These are phyloP conservation scores for Dioscorea cayenensis DNA, from an alignment of 116 monocot genomes.

Conservation along the genomic window DNA sequence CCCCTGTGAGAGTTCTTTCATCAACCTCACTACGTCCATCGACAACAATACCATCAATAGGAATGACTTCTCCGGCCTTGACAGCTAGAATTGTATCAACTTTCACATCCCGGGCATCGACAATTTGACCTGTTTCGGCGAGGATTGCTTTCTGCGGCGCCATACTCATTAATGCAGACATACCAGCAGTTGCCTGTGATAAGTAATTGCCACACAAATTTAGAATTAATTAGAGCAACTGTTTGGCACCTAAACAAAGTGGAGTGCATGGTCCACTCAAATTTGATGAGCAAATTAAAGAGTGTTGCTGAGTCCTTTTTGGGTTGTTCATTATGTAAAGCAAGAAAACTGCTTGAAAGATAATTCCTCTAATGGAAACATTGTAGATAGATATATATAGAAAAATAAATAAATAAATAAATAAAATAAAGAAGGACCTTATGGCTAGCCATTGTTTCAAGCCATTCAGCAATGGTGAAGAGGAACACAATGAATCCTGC, in stretches of 20 bases:
- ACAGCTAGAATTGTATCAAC: constrained; percentile 61
- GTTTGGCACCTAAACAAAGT: neutral
- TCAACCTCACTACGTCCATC: constrained; percentile 83
- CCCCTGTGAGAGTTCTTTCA: constrained; percentile 82
- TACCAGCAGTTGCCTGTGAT: constrained; percentile 72
- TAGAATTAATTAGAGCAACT: neutral
- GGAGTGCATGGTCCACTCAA: too few relatives aligned
- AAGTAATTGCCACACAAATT: neutral
- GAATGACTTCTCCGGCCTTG: constrained; percentile 91
- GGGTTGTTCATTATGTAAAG: too few relatives aligned
- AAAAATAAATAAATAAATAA: neutral
- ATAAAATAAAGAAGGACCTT: constrained; percentile 40
- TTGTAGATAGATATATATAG: neutral
- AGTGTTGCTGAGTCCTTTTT: too few relatives aligned
- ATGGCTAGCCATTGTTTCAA: constrained; percentile 62
- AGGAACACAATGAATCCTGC: constrained; percentile 85
- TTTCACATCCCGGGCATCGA: constrained; percentile 61
- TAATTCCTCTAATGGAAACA: too few relatives aligned
- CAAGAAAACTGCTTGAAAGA: too few relatives aligned
- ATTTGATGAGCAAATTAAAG: too few relatives aligned
- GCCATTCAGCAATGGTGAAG: constrained; percentile 86
- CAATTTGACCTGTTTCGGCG: constrained; percentile 53
- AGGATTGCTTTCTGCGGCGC: constrained; percentile 88
- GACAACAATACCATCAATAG: constrained; percentile 81
- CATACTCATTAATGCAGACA: constrained; percentile 84